Conservation (phyloP, 495 filamentous ascomycete genomes). For the Apiosordaria backusii region DNA sequence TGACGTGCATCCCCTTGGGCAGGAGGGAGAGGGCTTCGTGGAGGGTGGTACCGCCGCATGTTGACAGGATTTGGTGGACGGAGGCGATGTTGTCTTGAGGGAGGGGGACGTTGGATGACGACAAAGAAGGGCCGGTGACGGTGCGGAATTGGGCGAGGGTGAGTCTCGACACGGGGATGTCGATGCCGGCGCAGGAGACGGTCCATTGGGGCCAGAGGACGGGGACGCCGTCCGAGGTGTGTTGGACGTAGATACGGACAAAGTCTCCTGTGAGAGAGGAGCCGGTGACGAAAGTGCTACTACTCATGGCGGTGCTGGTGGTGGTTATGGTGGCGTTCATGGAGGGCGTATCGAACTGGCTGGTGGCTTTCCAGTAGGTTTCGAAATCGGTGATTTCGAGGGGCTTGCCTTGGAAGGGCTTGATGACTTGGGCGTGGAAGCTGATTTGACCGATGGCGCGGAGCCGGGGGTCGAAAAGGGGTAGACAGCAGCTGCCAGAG, state of each 20-base stretch:
- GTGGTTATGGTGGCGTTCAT: conserved; percentile 11
- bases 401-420: conserved; percentile 89
- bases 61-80: conserved; percentile 65
- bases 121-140: conserved; percentile 54
- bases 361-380: conserved; percentile 98
- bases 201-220: conserved; percentile 82
- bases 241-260: conserved; percentile 82
- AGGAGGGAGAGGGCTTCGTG: conserved; percentile 69
- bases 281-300: conserved; percentile 84
- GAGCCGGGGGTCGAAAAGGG: conserved; percentile 87
- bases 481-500: conserved; percentile 76
- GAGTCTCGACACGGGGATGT: conserved; percentile 72
- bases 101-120: conserved; percentile 31
- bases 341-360: conserved; percentile 66
- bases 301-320: conserved; percentile 36
- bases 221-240: conserved; percentile 81
- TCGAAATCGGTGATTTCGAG: conserved; percentile 96
- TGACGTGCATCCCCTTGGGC: conserved; percentile 73
- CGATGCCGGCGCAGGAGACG: conserved; percentile 72
- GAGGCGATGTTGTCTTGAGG: conserved; percentile 53
- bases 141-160: conserved; percentile 68
- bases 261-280: conserved; percentile 94
- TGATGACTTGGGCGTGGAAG: conserved; percentile 93
- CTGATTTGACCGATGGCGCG: conserved; percentile 91
- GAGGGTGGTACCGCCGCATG: conserved; percentile 65